Evolutionary conservation across 495 filamentous ascomycete genomes (phyloP).

Genomic region (Annulohypoxylon stygium): DNA sequence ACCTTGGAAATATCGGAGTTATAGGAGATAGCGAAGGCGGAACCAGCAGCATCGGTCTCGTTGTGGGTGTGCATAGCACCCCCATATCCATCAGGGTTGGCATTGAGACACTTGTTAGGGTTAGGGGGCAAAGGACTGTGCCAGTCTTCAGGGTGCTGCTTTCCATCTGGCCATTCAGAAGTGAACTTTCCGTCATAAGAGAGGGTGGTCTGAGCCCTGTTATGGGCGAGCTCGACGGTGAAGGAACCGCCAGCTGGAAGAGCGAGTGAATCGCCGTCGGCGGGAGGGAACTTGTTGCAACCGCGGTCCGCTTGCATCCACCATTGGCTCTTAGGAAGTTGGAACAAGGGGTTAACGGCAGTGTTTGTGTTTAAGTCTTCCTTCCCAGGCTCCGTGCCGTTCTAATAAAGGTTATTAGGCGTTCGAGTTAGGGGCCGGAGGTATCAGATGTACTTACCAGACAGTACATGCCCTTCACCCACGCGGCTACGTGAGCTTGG

Average conservation of each 20-base stretch:
- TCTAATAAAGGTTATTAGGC: conserved; percentile 24
- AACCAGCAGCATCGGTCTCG: conserved; percentile 60
- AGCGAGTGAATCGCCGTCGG: conserved; percentile 58
- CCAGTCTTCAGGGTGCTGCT: conserved; percentile 62
- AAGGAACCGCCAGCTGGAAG: conserved; percentile 67
- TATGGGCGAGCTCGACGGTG: conserved; percentile 67
- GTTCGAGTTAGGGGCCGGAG: neutral
- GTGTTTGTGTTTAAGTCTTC: conserved; percentile 60
- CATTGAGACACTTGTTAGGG: conserved; percentile 51
- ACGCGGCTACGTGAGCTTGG: conserved; percentile 60
- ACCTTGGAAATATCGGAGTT: conserved; percentile 60
- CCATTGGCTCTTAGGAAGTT: conserved; percentile 59
- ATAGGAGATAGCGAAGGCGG: conserved; percentile 69
- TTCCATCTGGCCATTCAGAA: conserved; percentile 63
- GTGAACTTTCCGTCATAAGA: conserved; percentile 59
- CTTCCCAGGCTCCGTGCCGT: conserved; percentile 47
- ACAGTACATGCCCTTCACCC: conserved; percentile 66
- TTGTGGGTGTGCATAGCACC: conserved; percentile 63
- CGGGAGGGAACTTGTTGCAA: conserved; percentile 59
- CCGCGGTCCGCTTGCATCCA: conserved; percentile 67
- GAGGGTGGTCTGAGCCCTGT: conserved; percentile 63
- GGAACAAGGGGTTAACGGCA: conserved; percentile 59
- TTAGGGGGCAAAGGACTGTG: conserved; percentile 52
- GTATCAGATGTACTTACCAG: conserved; percentile 18
- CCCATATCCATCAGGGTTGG: conserved; percentile 28